Evolutionary conservation across 192 early-diverging fungal genomes (phyloP), one percentile per base, ranked within the genome.

Genomic region (Thamnidium elegans): DNA sequence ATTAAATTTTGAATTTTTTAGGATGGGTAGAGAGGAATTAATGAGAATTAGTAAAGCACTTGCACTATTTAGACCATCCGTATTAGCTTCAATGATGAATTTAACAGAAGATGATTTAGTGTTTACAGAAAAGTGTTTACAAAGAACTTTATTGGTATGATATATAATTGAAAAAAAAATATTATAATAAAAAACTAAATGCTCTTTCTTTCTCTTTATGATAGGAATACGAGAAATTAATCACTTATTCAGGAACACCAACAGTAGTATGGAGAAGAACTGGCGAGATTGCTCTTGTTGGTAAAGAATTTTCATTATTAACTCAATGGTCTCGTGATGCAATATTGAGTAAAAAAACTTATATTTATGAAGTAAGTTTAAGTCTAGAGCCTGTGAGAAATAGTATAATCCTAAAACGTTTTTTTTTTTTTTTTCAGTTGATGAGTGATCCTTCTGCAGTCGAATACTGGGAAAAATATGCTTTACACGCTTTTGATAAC

Each of bases 61-160:
- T 71, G 90, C 92, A 31, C 85, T 89, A 67, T 96, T 96, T 74
- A 84, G 95, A 17, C 95, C 95, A 45, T 93, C 92, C 14, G 91
- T 96, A 63, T 90, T 97, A 69, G 94, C 95, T 1, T 82, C 90
- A 58, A 90, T 96, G 75, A 94, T 94, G 90, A 92, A 96, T 70
- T 70, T 97, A 62, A 92, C 92, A 0, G 90, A 89, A 60, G 93
- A 97, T 53, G 95, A 97, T 66, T 79, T 97, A 69, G 76, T 96
- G 23, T 96, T 96, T 66, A 94, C 92, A 90, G 95, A 97, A 76
- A 94, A 95, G 68, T 94, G 93, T 73, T 91, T 97, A 64, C 95
- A 95, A 71, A 84, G 95, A 46, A 94, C 93, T 7, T 74, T 97
- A 73, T 70, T 93, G 75, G 88, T 85, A 80, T 62, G 64, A 26